These are phyloP conservation scores for Podospora sp. DNA, from an alignment of 495 filamentous ascomycete genomes.

Conservation along the genomic window DNA sequence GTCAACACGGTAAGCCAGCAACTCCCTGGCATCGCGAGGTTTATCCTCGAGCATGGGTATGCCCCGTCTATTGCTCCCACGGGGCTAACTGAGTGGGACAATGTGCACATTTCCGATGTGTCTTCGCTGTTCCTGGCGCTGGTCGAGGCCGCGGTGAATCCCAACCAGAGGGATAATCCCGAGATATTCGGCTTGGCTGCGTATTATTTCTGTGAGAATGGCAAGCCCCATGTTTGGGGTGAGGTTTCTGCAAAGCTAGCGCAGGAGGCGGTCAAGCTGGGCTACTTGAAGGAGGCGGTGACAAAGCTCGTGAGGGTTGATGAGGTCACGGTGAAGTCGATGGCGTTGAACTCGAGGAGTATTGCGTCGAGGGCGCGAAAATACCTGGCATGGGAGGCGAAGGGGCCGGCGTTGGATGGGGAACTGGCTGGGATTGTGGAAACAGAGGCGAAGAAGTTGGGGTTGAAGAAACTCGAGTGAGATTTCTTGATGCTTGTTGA, in stretches of 20 bases:
- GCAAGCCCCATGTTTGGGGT: constrained; percentile 65
- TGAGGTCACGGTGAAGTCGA: constrained; percentile 47
- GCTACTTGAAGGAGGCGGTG: constrained; percentile 61
- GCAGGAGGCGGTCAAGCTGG: constrained; percentile 62
- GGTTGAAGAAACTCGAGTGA: constrained; percentile 27
- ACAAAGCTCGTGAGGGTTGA: constrained; percentile 43
- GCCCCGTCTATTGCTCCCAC: constrained; percentile 61
- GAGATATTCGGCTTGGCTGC: constrained; percentile 74
- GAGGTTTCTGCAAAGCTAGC: constrained; percentile 65
- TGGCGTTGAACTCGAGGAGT: constrained; percentile 62
- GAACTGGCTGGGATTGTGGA: constrained; percentile 56
- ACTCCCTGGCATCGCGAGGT: constrained; percentile 58
- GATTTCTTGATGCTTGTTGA: not conserved
- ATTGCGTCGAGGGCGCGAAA: constrained; percentile 58
- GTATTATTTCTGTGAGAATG: constrained; percentile 77
- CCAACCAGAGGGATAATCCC: constrained; percentile 35
- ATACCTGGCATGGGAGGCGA: constrained; percentile 63
- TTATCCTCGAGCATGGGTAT: constrained; percentile 62
- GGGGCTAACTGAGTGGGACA: constrained; percentile 71
- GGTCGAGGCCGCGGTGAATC: constrained; percentile 56
- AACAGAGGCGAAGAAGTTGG: constrained; percentile 47
- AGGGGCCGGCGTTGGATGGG: constrained; percentile 50
- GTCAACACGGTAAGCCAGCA: constrained; percentile 69
- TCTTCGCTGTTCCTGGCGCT: constrained; percentile 65
- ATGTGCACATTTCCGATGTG: constrained; percentile 75